Evolutionary conservation across 2,329 filamentous ascomycete genomes (phyloP).

Genomic region (Onygenales sp.): DNA sequence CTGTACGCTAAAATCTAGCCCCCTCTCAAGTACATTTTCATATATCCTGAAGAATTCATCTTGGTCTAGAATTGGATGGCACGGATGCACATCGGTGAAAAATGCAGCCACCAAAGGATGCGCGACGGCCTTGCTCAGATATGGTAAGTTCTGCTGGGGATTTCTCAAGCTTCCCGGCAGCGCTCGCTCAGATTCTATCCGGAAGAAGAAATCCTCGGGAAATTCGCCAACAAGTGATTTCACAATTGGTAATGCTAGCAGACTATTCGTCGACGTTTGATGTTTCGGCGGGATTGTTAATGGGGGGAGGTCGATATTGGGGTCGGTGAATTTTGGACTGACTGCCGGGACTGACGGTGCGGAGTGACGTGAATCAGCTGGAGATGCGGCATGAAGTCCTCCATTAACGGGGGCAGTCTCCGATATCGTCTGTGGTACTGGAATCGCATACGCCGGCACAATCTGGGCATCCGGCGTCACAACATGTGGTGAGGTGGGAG

Average conservation of each 20-base stretch:
- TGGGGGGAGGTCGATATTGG: constrained; percentile 4
- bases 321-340: constrained; percentile 1
- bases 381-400: background rate
- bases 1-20: constrained; percentile 15
- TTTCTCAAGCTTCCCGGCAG: background rate
- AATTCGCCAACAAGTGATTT: constrained; percentile 6
- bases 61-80: constrained; percentile 20
- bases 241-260: constrained; percentile 3
- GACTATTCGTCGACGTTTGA: constrained; percentile 3
- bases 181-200: constrained; percentile 2
- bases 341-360: background rate
- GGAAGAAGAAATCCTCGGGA: constrained; percentile 5
- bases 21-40: constrained; percentile 13
- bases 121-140: constrained; percentile 9
- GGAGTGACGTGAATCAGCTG: constrained; percentile 4
- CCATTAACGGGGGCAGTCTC: background rate
- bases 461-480: background rate
- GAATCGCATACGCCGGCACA: background rate
- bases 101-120: constrained; percentile 18
- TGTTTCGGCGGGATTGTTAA: constrained; percentile 6
- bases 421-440: background rate
- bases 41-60: constrained; percentile 18
- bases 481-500: background rate
- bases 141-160: background rate
- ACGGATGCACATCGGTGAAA: constrained; percentile 17